Evolutionary conservation across 208 protist genomes (phyloP).

Genomic region (Leishmania guyanensis): DNA sequence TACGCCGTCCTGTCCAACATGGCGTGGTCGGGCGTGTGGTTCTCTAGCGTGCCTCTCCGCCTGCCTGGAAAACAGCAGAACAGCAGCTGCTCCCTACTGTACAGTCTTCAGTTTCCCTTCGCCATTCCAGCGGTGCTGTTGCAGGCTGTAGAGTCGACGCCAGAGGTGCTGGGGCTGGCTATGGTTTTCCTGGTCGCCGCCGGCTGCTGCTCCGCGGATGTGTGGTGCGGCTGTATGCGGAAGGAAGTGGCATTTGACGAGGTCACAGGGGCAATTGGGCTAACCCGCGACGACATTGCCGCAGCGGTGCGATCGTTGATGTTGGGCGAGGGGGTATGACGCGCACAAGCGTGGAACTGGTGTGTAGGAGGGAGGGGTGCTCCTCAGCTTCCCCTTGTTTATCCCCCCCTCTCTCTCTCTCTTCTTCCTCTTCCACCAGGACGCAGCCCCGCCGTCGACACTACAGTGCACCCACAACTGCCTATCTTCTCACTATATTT

Average conservation of each 20-base stretch:
- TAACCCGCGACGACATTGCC: slow-evolving; percentile 37
- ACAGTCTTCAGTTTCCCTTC: slow-evolving; percentile 57
- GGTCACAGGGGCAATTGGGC: slow-evolving; percentile 42
- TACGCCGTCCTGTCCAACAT: slow-evolving; percentile 23
- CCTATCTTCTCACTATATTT: neutral
- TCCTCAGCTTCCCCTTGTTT: neutral
- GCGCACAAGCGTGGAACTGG: neutral
- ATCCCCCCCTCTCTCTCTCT: neutral
- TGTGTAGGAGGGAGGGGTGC: neutral
- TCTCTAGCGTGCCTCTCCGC: slow-evolving; percentile 7
- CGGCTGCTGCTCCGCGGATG: slow-evolving; percentile 34
- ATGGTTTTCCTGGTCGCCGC: slow-evolving; percentile 41
- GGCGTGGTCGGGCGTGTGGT: slow-evolving; percentile 49
- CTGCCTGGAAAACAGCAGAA: neutral
- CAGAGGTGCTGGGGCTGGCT: slow-evolving; percentile 43
- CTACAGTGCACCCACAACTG: neutral
- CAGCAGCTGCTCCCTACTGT: slow-evolving; percentile 32
- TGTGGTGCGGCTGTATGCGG: slow-evolving; percentile 24
- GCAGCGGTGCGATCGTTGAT: slow-evolving; percentile 53
- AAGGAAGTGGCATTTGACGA: slow-evolving; percentile 41
- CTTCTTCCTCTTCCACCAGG: neutral
- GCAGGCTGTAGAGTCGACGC: slow-evolving; percentile 22
- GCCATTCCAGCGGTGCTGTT: slow-evolving; percentile 52
- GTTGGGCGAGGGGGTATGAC: slow-evolving; percentile 33
- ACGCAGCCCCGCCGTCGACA: neutral